A percentile compares a stretch with the other conserved stretches of the same genome.
Conservation (phyloP, 177 flowering plant species). For the Tripterygium wilfordii region DNA sequence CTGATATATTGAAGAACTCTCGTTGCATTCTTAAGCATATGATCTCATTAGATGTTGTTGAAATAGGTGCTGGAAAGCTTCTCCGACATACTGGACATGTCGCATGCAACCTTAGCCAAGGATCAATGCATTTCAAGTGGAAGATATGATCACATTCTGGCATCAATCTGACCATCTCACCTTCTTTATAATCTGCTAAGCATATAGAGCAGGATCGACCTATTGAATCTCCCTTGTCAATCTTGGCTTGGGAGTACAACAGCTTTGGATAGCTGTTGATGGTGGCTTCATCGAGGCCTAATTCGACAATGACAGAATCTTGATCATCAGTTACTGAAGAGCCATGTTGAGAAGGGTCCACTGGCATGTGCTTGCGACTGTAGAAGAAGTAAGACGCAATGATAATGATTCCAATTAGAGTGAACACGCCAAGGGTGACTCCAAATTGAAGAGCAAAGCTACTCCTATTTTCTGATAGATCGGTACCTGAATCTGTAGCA, state of each 20-base stretch:
- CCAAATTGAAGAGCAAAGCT: not conserved
- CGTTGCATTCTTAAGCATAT: too few species aligned
- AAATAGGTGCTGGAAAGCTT: too few species aligned
- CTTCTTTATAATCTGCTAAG: slow-evolving; percentile 29
- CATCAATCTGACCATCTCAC: slow-evolving; percentile 26
- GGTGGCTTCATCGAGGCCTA: slow-evolving; percentile 48
- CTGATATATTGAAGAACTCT: too few species aligned
- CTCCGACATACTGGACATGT: slow-evolving; percentile 57
- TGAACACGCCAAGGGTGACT: not conserved
- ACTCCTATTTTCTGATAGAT: too few species aligned
- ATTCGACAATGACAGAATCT: slow-evolving; percentile 17
- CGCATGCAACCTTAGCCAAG: slow-evolving; percentile 46
- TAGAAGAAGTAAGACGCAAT: not conserved
- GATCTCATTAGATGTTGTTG: too few species aligned
- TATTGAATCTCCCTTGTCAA: slow-evolving; percentile 18
- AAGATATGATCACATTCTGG: slow-evolving; percentile 43
- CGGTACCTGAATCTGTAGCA: too few species aligned
- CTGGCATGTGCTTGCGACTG: not conserved
- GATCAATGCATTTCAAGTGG: slow-evolving; percentile 33
- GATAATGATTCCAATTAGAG: not conserved
- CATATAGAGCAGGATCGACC: slow-evolving; percentile 35
- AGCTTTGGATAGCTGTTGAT: slow-evolving; percentile 44
- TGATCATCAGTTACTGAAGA: not conserved
- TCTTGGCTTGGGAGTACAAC: slow-evolving; percentile 40
- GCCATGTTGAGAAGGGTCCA: not conserved